phyloP scores from a whole-genome alignment of 768 basidiomycete species.

The Hortiboletus campestris region DNA sequence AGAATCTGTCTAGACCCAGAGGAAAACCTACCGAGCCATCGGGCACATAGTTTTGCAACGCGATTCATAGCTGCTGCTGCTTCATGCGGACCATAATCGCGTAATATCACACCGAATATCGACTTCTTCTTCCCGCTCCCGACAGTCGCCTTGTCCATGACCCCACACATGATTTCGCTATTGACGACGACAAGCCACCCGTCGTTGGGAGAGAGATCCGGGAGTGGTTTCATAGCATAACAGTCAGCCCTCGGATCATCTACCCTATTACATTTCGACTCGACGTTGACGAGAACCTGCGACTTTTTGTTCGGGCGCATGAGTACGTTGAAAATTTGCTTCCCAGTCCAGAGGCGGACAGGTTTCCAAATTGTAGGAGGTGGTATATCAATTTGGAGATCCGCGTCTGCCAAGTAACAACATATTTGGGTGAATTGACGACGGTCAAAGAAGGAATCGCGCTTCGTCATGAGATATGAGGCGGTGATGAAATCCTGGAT shows the following conservation, averaged over 20 bases:
- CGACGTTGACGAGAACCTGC: conserved; percentile 88
- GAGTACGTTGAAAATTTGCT: conserved; percentile 96
- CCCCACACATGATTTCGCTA: conserved; percentile 98
- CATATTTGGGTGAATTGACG: conserved; percentile 96
- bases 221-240: conserved; percentile 61
- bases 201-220: conserved; percentile 93
- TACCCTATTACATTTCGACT: conserved; percentile 91
- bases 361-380: conserved; percentile 95
- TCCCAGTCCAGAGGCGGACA: conserved; percentile 92
- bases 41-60: conserved; percentile 90
- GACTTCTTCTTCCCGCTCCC: conserved; percentile 99
- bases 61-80: conserved; percentile 96
- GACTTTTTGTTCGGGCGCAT: conserved; percentile 90
- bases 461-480: conserved; percentile 89
- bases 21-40: conserved; percentile 74
- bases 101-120: conserved; percentile 95
- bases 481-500: conserved; percentile 99
- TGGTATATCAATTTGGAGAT: conserved; percentile 91
- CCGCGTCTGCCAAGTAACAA: conserved; percentile 89
- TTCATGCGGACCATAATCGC: conserved; percentile 94
- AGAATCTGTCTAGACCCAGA: not conserved
- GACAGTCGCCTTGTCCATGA: conserved; percentile 97
- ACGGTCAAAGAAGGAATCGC: conserved; percentile 91
- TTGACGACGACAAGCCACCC: conserved; percentile 97
- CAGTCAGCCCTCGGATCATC: conserved; percentile 70